Evolutionary conservation across 2,329 filamentous ascomycete genomes (phyloP).

Genomic region (Ophioceras dolichostomum): DNA sequence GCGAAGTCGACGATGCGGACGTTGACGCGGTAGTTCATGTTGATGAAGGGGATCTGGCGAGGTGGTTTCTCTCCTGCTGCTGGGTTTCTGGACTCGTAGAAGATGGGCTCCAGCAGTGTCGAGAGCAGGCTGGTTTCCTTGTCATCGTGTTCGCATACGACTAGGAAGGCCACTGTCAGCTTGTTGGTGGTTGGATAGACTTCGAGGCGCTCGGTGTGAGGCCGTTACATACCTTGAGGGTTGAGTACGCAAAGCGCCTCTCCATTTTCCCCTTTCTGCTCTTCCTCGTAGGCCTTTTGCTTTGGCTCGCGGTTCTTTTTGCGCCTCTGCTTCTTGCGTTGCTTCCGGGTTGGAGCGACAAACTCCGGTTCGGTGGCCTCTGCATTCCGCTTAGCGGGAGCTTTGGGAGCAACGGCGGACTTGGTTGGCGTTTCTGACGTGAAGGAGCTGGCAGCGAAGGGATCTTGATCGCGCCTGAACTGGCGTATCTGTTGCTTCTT

Average conservation of each 20-base stretch:
- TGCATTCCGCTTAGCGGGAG: no score
- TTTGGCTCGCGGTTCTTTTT: background rate
- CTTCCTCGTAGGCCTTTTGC: constrained; percentile 2
- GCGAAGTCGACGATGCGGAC: constrained; percentile 76
- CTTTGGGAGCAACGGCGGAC: no score
- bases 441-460: no score
- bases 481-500: constrained; percentile 26
- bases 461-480: constrained; percentile 23
- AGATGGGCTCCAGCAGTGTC: constrained; percentile 24
- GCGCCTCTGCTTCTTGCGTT: constrained; percentile 2
- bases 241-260: constrained; percentile 1
- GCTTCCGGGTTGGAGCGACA: background rate
- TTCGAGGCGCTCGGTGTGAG: background rate
- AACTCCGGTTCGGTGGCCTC: no score
- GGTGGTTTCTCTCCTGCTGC: no score
- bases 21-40: constrained; percentile 54
- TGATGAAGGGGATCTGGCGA: constrained; percentile 59
- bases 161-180: constrained; percentile 12
- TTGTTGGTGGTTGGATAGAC: background rate
- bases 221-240: background rate
- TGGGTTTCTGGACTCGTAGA: constrained; percentile 30
- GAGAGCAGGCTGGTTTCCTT: constrained; percentile 21
- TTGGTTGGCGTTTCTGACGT: no score
- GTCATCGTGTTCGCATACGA: constrained; percentile 32
- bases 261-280: background rate